phyloP scores from a whole-genome alignment of 2,329 filamentous ascomycete genomes.

The Fusarium sp. region DNA sequence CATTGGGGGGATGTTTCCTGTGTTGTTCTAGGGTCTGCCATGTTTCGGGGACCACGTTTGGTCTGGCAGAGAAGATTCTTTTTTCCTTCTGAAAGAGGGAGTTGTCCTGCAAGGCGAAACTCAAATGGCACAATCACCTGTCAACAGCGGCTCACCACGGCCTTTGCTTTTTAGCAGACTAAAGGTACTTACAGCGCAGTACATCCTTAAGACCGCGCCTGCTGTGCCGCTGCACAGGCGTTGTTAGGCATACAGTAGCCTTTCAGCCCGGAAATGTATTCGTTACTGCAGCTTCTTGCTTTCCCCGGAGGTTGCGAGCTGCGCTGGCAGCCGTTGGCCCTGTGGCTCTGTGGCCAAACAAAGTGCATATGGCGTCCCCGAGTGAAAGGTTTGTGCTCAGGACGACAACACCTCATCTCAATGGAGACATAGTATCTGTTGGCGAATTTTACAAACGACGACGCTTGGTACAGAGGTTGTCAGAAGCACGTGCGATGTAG shows the following conservation, averaged over 20 bases:
- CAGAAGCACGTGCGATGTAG: background rate
- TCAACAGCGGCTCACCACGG: conserved; percentile 20
- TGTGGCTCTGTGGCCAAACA: background rate
- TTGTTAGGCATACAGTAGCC: background rate
- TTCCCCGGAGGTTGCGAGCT: conserved; percentile 14
- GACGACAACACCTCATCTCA: background rate
- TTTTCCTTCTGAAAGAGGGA: conserved; percentile 34
- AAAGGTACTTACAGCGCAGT: conserved; percentile 12
- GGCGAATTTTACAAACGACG: background rate
- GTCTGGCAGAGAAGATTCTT: conserved; percentile 32
- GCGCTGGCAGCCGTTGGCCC: background rate
- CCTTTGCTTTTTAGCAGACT: background rate
- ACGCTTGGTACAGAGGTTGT: background rate
- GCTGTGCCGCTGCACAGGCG: conserved; percentile 24
- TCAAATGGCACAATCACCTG: conserved; percentile 25
- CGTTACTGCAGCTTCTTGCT: conserved; percentile 11
- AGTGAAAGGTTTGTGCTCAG: background rate
- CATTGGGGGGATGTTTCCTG: conserved; percentile 9
- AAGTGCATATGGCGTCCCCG: conserved; percentile 3
- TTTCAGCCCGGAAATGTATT: conserved; percentile 15
- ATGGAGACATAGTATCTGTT: background rate
- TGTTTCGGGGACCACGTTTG: conserved; percentile 15
- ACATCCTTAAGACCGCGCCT: conserved; percentile 1
- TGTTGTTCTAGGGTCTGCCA: background rate
- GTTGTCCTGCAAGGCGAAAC: conserved; percentile 30